Base-by-base conservation (phyloP, 1,284 basidiomycete genomes). In the Sphagnurus paluster region DNA sequence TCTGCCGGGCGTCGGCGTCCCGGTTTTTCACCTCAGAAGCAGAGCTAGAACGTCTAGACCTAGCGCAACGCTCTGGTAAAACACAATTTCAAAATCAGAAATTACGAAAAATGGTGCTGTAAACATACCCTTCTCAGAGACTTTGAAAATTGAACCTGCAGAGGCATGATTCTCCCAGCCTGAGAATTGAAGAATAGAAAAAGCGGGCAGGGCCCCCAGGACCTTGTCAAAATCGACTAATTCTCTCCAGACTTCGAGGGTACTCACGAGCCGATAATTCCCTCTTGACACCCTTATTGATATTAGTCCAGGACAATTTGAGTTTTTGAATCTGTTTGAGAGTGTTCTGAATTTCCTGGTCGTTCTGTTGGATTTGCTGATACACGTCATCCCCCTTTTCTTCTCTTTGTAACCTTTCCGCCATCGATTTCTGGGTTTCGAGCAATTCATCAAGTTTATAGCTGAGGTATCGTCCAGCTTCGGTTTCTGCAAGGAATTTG, bases 131-230 rank as follows among this genome's bases (percentile, higher is more conserved):
- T 51, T 50, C 30, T 63, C 58, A 7, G 57, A 48, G 17, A 63
- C 47, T 20, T 52, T 52, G 20, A 62, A 53, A 4, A 57, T 48
- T 4, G 61, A 42, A 13, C 52, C 59, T 33, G 50, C 44, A 13
- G 52, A 49, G 5, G 52, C 58, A 41, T 59, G 46, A 11, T 57
- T 54, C 23, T 55, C 53, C 61, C 59, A 61, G 2, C 56, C 57
- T 10, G 41, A 34, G 44, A 61, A 62, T 23, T 51, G 58, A n/a
- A n/a, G n/a, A n/a, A n/a, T n/a, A n/a, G n/a, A n/a, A n/a, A n/a
- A n/a, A n/a, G n/a, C n/a, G n/a, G n/a, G n/a, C n/a, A n/a, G n/a
- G n/a, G n/a, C n/a, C n/a, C n/a, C n/a, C n/a, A n/a, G n/a, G n/a
- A n/a, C n/a, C n/a, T n/a, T n/a, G n/a, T n/a, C n/a, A n/a, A n/a